Evolutionary conservation across 164 flowering plant species (phyloP), one percentile per base, ranked within the genome.

Genomic region (Stephania cephalantha): DNA sequence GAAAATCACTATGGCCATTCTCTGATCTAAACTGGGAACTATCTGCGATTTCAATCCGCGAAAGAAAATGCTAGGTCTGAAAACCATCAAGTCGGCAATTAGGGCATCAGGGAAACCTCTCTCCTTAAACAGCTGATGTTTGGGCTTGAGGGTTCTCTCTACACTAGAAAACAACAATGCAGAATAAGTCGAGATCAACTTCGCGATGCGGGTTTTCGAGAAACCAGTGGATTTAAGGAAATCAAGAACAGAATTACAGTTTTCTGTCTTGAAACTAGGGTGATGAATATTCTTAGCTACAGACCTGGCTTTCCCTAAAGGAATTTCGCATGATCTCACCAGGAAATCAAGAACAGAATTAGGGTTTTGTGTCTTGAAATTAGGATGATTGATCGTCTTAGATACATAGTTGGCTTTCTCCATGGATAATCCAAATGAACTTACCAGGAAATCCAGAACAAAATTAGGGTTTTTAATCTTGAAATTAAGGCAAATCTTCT

Each of bases 171-270:
- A 72, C 1, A 72, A 48, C 18, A 70, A 46, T 22, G 30, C 46
- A 12, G 72, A 53, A 12, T 20, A 20, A 53, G n/a, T 70, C 55
- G 55, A 70, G 17, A 70, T 70, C 20, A 70, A 31, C 18, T 70
- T 70, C 46, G 53, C 18, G n/a, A 70, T 70, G 13, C 45, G 72
- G 30, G 72, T 69, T 42, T 69, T 17, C 4, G 71, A 44, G 8
- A 69, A 69, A 69, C 52, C 71, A 45, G 25, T 45, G 9, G 48
- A 13, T 45, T 69, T 44, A 44, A 69, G 71, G 71, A 44, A 50
- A 20, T 5, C 17, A 42, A 52, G 11, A 10, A 71, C 73, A 25
- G 73, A 48, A 48, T 48, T 48, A 12, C 5, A 0, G 12, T 48
- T 48, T 48, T 48, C 53, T 8, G 53, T 48, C 53, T 48, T 48